Percentiles rank a stretch among this genome's conserved stretches.
These are phyloP conservation scores for Sarocladium brachiariae DNA, from an alignment of 2,329 filamentous ascomycete species.

Conservation along the genomic window DNA sequence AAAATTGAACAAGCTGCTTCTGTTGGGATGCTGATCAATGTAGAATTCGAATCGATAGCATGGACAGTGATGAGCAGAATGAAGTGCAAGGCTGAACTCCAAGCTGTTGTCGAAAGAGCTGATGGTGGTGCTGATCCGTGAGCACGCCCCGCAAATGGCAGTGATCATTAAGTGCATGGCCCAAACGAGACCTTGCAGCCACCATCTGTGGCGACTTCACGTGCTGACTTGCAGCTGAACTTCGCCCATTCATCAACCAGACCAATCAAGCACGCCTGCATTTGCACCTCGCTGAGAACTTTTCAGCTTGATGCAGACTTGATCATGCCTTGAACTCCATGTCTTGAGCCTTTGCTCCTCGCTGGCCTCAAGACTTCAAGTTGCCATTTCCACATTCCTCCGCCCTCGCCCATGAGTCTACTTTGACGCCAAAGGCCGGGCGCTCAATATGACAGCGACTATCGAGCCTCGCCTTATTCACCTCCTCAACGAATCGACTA, in stretches of 20 bases:
- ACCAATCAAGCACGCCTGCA: neutral
- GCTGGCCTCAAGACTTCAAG: constrained; percentile 4
- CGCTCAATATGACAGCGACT: constrained; percentile 42
- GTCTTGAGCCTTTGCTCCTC: neutral
- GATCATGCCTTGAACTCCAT: neutral
- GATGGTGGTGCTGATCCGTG: too few species aligned
- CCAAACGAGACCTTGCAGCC: neutral
- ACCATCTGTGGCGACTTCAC: constrained; percentile 22
- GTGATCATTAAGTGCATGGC: too few species aligned
- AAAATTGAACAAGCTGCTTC: too few species aligned
- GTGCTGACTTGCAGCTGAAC: constrained; percentile 15
- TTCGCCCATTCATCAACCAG: neutral
- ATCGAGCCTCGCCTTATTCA: constrained; percentile 63
- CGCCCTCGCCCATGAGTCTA: constrained; percentile 13
- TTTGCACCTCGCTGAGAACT: neutral
- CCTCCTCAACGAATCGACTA: constrained; percentile 51
- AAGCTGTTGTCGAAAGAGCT: too few species aligned
- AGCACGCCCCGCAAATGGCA: too few species aligned
- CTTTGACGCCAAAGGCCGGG: neutral
- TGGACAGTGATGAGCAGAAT: neutral
- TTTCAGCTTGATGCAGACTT: neutral
- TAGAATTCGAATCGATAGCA: too few species aligned
- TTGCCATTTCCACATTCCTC: neutral
- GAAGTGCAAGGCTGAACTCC: neutral
- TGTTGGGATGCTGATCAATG: too few species aligned